These are phyloP conservation scores for Fusarium globosum DNA, from an alignment of 2,329 filamentous ascomycete species.

Conservation along the genomic window DNA sequence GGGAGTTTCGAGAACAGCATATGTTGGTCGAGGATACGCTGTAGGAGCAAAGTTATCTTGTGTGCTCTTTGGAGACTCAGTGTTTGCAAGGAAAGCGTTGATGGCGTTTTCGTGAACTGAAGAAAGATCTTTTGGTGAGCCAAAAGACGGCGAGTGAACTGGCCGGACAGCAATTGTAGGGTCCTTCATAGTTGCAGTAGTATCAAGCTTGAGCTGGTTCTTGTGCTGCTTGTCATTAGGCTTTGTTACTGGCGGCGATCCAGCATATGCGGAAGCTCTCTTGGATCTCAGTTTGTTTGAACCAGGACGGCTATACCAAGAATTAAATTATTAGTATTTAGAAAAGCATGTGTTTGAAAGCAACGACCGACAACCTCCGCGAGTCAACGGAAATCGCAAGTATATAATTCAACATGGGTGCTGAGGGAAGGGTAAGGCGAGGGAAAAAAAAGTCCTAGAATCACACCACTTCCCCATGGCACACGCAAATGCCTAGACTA, in stretches of 20 bases:
- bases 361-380: not conserved
- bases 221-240: constrained; percentile 22
- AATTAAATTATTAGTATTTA: constrained; percentile 22
- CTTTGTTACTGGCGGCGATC: constrained; percentile 15
- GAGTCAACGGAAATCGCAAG: not conserved
- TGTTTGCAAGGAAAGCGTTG: constrained; percentile 29
- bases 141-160: constrained; percentile 36
- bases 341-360: constrained; percentile 8
- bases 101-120: constrained; percentile 34
- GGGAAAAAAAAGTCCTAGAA: not conserved
- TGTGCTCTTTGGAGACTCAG: constrained; percentile 4
- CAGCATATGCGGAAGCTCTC: constrained; percentile 38
- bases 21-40: constrained; percentile 45
- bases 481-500: constrained; percentile 26
- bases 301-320: constrained; percentile 35
- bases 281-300: constrained; percentile 44
- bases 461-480: constrained; percentile 20
- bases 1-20: constrained; percentile 48
- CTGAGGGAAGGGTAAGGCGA: not conserved
- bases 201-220: constrained; percentile 19
- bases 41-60: constrained; percentile 27
- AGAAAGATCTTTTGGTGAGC: constrained; percentile 33
- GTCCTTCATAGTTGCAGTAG: constrained; percentile 36
- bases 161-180: constrained; percentile 38
- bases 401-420: not conserved